A percentile compares a stretch with the other conserved stretches of the same genome.
Evolutionary conservation across 352 stramenopile species (phyloP).

Genomic region (Globisporangium paddicum): DNA sequence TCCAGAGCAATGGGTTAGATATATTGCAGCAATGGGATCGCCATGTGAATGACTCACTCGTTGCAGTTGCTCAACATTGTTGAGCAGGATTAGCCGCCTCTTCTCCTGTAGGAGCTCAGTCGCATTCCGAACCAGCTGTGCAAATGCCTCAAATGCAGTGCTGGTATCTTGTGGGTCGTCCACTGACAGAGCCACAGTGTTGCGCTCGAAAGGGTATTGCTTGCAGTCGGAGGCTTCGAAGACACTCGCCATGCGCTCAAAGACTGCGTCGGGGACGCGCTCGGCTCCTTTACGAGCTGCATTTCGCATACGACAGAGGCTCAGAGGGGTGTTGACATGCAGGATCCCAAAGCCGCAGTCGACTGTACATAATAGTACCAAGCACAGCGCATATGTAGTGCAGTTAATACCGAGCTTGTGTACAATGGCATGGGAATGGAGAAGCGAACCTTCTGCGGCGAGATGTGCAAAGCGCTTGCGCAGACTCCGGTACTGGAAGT

Average conservation of each 20-base stretch:
- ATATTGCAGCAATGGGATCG: too few relatives aligned
- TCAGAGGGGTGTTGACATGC: slow-evolving; percentile 23
- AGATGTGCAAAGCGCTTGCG: slow-evolving; percentile 68
- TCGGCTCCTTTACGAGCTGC: slow-evolving; percentile 12
- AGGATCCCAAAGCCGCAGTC: slow-evolving; percentile 44
- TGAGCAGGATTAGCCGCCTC: neutral
- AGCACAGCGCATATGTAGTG: neutral
- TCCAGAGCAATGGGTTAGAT: neutral
- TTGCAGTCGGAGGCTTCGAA: slow-evolving; percentile 37
- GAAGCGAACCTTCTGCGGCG: slow-evolving; percentile 30
- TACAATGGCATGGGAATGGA: neutral
- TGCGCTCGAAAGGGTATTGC: slow-evolving; percentile 32
- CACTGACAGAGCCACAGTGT: slow-evolving; percentile 9
- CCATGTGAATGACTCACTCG: neutral
- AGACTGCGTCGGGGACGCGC: slow-evolving; percentile 35
- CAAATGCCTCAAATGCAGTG: neutral
- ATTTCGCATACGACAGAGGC: slow-evolving; percentile 41
- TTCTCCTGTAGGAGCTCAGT: neutral
- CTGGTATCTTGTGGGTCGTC: neutral
- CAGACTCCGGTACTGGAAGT: slow-evolving; percentile 61
- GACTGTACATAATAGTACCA: slow-evolving; percentile 17
- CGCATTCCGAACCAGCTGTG: neutral
- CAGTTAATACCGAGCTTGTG: neutral
- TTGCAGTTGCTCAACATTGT: neutral
- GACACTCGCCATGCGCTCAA: slow-evolving; percentile 36